phyloP scores from a whole-genome alignment of 768 basidiomycete genomes.

The Tulasnella sp. region DNA sequence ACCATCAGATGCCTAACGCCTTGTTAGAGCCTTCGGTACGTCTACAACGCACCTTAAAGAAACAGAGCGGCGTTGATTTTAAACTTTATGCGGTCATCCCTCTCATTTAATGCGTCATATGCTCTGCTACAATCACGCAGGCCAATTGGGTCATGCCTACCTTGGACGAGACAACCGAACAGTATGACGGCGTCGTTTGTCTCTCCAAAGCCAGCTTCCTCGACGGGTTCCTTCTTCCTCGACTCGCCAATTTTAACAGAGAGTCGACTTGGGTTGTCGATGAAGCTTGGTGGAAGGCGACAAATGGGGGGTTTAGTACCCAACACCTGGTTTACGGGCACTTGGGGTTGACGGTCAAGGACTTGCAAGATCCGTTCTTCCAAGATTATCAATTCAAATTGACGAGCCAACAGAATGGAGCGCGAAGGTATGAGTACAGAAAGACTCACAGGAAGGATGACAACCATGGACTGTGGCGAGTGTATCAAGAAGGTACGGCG shows the following conservation, averaged over 20 bases:
- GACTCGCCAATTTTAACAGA: background rate
- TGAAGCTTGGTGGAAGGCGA: background rate
- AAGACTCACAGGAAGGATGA: background rate
- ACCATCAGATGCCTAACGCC: background rate
- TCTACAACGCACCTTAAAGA: too few species aligned
- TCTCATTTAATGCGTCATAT: too few species aligned
- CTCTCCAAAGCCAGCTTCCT: slow-evolving; percentile 8
- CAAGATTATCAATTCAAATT: background rate
- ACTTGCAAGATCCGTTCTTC: background rate
- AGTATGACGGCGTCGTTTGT: background rate
- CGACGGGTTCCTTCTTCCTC: slow-evolving; percentile 1
- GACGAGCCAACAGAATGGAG: background rate
- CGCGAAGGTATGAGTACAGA: background rate
- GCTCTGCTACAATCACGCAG: background rate
- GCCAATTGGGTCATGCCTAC: slow-evolving; percentile 8
- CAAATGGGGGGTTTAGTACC: too few species aligned
- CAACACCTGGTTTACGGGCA: background rate
- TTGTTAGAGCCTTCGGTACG: too few species aligned
- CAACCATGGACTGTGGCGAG: background rate
- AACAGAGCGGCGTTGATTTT: too few species aligned
- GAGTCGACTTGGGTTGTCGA: background rate
- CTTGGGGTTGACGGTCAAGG: background rate
- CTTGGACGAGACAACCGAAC: background rate
- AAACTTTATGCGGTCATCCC: too few species aligned
- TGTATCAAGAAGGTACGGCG: background rate